Conservation (phyloP, 1,139 yeast species). For the Protomyces lactucae-debilis region DNA sequence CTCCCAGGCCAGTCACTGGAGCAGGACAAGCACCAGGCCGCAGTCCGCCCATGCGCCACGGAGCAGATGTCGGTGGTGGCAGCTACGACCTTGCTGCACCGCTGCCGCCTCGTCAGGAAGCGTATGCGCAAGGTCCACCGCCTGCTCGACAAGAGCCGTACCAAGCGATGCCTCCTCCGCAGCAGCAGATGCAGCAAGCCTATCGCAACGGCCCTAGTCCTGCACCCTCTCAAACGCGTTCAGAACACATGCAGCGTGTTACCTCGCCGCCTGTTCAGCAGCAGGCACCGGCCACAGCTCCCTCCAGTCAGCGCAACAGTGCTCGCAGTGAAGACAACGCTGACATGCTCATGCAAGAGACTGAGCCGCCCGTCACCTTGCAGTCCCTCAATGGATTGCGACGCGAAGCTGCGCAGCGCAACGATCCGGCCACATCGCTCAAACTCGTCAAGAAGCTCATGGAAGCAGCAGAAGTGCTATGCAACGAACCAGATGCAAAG, state of each 20-base stretch:
- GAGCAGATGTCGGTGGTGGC: neutral
- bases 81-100: too few species aligned
- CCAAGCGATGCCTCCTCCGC: neutral
- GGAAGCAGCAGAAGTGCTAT: conserved; percentile 45
- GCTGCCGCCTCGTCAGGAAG: neutral
- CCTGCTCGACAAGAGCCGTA: neutral
- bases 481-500: conserved; percentile 43
- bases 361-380: conserved; percentile 7
- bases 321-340: neutral
- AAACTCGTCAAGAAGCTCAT: conserved; percentile 50
- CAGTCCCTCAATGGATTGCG: neutral
- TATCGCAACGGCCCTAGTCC: neutral
- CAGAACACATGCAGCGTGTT: neutral
- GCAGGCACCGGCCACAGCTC: neutral
- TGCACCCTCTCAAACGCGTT: neutral
- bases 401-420: conserved; percentile 6
- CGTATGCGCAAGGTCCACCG: neutral
- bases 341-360: conserved; percentile 11
- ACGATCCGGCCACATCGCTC: conserved; percentile 44
- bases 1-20: neutral
- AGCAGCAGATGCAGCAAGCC: neutral
- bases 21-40: neutral
- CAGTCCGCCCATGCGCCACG: neutral
- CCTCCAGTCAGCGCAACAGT: neutral
- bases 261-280: neutral